Conservation (phyloP, 2,329 filamentous ascomycete genomes). For the Penicillium sp. region DNA sequence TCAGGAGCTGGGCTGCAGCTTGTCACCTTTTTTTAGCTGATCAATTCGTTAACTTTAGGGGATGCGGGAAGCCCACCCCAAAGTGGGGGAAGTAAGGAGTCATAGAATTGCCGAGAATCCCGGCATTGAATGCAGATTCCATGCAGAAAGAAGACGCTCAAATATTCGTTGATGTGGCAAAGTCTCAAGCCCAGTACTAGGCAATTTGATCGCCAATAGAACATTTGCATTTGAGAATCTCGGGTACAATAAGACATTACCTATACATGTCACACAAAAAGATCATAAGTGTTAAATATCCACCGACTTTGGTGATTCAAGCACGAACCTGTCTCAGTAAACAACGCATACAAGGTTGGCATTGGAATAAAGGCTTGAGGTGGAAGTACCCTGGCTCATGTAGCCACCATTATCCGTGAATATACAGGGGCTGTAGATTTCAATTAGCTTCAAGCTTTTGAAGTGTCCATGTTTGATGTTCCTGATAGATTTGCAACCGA, state of each 20-base stretch:
- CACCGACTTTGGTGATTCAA: neutral
- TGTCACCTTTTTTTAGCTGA: neutral
- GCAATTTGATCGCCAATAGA: neutral
- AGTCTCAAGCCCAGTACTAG: no score
- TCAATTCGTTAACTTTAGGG: neutral
- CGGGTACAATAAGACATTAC: neutral
- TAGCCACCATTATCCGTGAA: neutral
- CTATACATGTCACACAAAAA: no score
- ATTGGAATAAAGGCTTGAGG: neutral
- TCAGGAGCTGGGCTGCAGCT: neutral
- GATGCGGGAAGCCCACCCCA: neutral
- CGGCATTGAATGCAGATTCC: neutral
- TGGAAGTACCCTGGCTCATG: no score
- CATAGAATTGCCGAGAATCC: neutral
- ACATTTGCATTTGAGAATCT: neutral
- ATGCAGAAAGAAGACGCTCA: neutral
- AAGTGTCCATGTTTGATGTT: neutral
- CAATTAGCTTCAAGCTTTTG: neutral
- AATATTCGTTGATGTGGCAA: slow-evolving; percentile 13
- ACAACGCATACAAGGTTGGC: neutral
- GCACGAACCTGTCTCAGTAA: neutral
- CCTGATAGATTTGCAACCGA: neutral
- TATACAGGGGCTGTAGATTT: neutral
- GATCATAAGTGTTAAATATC: no score
- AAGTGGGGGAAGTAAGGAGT: neutral